Evolutionary conservation across 148 eudicot species (phyloP), one percentile per base, ranked within the genome.

Genomic region (Heliosperma pusillum): DNA sequence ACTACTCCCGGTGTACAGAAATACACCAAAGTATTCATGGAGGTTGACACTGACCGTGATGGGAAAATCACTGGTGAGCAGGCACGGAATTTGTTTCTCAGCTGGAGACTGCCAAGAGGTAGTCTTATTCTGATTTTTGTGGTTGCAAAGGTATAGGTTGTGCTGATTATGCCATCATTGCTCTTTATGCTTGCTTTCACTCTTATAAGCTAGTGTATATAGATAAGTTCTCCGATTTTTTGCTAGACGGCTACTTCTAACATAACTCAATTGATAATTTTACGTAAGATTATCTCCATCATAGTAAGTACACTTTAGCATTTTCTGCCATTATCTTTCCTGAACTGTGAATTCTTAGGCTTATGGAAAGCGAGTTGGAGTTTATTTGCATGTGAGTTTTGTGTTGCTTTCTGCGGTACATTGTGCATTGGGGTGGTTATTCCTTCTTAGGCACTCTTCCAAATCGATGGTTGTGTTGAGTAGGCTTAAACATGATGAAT

Each of bases 101-200:
- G 97, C 80, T 95, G 99, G 99, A 92, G 93, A 82, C 83, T 95
- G 72, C 99, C 99, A 56, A 92, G 93, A 90, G 99, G 99, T 95
- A 84, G 10, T 50, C 72, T 57, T 22, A 71, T 60, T 70, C 24
- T 55, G 30, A 42, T 62, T 59, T 40, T 30, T 42, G 21, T 22
- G 22, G 36, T 60, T 69, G 56, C 13, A 72, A 57, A 30, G 26
- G 25, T n/a, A 30, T 20, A 24, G 13, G 36, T 70, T 10, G 8
- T 25, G 29, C 20, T 26, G 45, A 40, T 42, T 42, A 21, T 66
- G 71, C 26, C 55, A 12, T 42, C 56, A 55, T 67, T 76, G 10
- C n/a, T 24, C 12, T n/a, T n/a, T n/a, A n/a, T n/a, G n/a, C n/a
- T n/a, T n/a, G n/a, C n/a, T n/a, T n/a, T n/a, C n/a, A n/a, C 57